Evolutionary conservation across 441 rosid genomes (phyloP).

Genomic region (Erodium texanum): DNA sequence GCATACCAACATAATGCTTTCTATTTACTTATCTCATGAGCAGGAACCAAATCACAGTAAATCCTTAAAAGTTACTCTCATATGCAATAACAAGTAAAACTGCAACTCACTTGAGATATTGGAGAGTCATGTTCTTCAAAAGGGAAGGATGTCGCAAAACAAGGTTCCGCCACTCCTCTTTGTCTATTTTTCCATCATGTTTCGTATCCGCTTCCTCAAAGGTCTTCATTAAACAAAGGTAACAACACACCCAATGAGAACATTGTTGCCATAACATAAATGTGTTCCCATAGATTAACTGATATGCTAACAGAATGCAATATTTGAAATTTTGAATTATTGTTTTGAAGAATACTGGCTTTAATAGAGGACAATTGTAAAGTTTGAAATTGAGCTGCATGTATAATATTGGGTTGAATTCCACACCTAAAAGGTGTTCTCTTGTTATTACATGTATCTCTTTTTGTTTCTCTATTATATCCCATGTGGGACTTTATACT

Average conservation of each 20-base stretch:
- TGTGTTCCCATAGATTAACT: background rate
- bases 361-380: background rate
- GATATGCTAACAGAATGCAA: background rate
- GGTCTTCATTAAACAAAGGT: constrained; percentile 37
- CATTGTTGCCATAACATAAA: background rate
- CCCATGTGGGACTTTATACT: no score
- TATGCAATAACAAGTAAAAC: background rate
- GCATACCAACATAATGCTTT: background rate
- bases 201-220: constrained; percentile 96
- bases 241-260: background rate
- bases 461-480: no score
- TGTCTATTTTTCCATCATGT: constrained; percentile 85
- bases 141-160: constrained; percentile 79
- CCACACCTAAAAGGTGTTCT: no score
- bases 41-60: no score
- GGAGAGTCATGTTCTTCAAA: constrained; percentile 85
- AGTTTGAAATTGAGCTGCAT: no score
- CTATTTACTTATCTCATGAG: no score
- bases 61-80: no score
- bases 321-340: background rate
- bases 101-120: constrained; percentile 72
- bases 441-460: no score
- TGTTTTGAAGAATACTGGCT: background rate
- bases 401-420: no score
- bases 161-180: constrained; percentile 93